Evolutionary conservation across 75 land plant species (phyloP).

Genomic region (Azolla pinnata): DNA sequence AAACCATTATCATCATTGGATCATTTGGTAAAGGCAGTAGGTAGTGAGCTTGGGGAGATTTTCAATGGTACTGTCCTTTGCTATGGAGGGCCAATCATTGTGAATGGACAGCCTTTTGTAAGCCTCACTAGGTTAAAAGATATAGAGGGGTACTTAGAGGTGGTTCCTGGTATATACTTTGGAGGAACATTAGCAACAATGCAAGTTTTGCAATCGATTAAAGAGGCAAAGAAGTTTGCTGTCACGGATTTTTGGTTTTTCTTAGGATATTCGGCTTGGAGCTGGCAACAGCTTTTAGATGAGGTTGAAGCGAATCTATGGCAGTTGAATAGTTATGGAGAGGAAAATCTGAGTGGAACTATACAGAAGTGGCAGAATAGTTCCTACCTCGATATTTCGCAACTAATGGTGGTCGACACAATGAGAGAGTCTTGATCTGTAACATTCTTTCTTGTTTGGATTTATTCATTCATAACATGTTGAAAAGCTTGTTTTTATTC

Average conservation of each 20-base stretch:
- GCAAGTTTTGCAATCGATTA: slow-evolving; percentile 24
- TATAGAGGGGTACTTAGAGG: slow-evolving; percentile 29
- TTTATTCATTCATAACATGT: too few species aligned
- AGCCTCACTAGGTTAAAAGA: slow-evolving; percentile 22
- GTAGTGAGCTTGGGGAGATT: slow-evolving; percentile 18
- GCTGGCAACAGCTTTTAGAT: slow-evolving; percentile 56
- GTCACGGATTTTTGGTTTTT: slow-evolving; percentile 65
- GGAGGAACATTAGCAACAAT: slow-evolving; percentile 41
- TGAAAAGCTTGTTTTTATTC: too few species aligned
- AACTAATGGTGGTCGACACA: too few species aligned
- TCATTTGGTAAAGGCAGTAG: too few species aligned
- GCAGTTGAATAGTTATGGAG: slow-evolving; percentile 19
- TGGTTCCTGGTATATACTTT: slow-evolving; percentile 44
- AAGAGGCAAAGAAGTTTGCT: slow-evolving; percentile 31
- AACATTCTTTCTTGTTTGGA: too few species aligned
- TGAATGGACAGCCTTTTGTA: slow-evolving; percentile 36
- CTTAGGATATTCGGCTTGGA: slow-evolving; percentile 58
- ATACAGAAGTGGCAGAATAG: too few species aligned
- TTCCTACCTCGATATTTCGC: too few species aligned
- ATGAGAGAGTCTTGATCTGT: too few species aligned
- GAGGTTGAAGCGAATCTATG: slow-evolving; percentile 55
- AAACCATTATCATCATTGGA: slow-evolving; percentile 37
- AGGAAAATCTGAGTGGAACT: too few species aligned
- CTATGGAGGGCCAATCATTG: slow-evolving; percentile 62
- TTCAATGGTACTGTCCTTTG: slow-evolving; percentile 42